Conservation (phyloP, 2,329 filamentous ascomycete genomes). For the Fusarium nodosum region DNA sequence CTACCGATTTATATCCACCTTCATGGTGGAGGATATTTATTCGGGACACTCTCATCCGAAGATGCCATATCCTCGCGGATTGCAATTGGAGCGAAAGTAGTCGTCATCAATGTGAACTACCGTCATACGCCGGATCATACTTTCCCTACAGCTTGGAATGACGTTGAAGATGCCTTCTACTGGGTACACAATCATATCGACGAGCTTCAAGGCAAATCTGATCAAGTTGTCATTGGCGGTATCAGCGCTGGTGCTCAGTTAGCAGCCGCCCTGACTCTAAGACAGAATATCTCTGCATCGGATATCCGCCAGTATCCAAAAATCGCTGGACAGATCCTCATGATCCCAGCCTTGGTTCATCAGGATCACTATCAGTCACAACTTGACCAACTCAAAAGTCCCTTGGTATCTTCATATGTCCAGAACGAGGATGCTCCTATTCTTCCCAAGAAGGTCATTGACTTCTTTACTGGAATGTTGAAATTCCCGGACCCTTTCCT, state of each 20-base stretch:
- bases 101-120: slow-evolving; percentile 70
- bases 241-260: slow-evolving; percentile 63
- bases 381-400: slow-evolving; percentile 53
- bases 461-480: slow-evolving; percentile 49
- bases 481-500: slow-evolving; percentile 38
- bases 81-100: slow-evolving; percentile 57
- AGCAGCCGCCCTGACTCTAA: slow-evolving; percentile 55
- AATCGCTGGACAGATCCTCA: slow-evolving; percentile 65
- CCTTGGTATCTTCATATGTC: slow-evolving; percentile 58
- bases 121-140: slow-evolving; percentile 68
- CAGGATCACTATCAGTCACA: slow-evolving; percentile 42
- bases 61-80: slow-evolving; percentile 65
- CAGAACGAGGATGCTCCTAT: slow-evolving; percentile 65
- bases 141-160: slow-evolving; percentile 67
- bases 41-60: slow-evolving; percentile 66
- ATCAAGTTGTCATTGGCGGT: slow-evolving; percentile 60
- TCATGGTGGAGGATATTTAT: slow-evolving; percentile 69
- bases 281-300: slow-evolving; percentile 53
- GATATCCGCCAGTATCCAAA: slow-evolving; percentile 33
- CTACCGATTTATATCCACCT: slow-evolving; percentile 66
- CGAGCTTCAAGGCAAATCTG: slow-evolving; percentile 11
- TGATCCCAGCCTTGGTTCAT: slow-evolving; percentile 61
- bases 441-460: slow-evolving; percentile 53
- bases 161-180: slow-evolving; percentile 66
- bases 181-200: slow-evolving; percentile 61